phyloP scores from a whole-genome alignment of 2,329 filamentous ascomycete species.

The Didymella exigua region DNA sequence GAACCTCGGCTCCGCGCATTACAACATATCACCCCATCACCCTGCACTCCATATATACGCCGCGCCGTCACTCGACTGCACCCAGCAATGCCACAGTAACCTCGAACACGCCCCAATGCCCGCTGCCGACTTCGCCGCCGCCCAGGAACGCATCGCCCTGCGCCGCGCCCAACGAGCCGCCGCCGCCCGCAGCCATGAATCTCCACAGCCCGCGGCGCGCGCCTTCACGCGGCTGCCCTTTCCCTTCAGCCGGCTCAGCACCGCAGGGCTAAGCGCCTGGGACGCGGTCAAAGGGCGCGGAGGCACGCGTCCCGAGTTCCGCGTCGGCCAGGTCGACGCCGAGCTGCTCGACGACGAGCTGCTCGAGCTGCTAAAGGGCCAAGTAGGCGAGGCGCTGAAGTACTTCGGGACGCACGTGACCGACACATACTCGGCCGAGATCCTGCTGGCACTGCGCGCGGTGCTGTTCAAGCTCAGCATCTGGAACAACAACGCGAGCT shows the following conservation, averaged over 20 bases:
- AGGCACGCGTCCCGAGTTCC: slow-evolving; percentile 82
- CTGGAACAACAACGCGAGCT: slow-evolving; percentile 95
- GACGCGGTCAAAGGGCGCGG: slow-evolving; percentile 73
- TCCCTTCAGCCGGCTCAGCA: slow-evolving; percentile 65
- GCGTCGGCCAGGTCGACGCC: slow-evolving; percentile 94
- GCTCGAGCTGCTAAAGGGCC: slow-evolving; percentile 79
- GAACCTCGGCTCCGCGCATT: slow-evolving; percentile 38
- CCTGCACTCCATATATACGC: slow-evolving; percentile 1
- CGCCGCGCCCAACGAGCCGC: slow-evolving; percentile 78
- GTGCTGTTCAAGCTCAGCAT: slow-evolving; percentile 92
- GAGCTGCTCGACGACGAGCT: slow-evolving; percentile 95
- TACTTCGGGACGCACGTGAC: slow-evolving; percentile 79
- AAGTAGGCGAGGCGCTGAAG: slow-evolving; percentile 86
- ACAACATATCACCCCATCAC: slow-evolving; percentile 29
- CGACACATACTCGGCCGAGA: slow-evolving; percentile 88
- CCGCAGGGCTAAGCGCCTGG: slow-evolving; percentile 64
- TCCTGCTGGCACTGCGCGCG: slow-evolving; percentile 75
- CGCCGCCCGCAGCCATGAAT: slow-evolving; percentile 58
- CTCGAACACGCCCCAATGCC: slow-evolving; percentile 31
- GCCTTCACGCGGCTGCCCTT: slow-evolving; percentile 50
- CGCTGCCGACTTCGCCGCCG: slow-evolving; percentile 78
- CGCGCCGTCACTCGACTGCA: background rate
- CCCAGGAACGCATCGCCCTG: slow-evolving; percentile 83
- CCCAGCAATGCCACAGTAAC: slow-evolving; percentile 3
- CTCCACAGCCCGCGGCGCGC: slow-evolving; percentile 56